Evolutionary conservation across 805 yeast genomes (phyloP).

Genomic region (Sungouiella blattae): DNA sequence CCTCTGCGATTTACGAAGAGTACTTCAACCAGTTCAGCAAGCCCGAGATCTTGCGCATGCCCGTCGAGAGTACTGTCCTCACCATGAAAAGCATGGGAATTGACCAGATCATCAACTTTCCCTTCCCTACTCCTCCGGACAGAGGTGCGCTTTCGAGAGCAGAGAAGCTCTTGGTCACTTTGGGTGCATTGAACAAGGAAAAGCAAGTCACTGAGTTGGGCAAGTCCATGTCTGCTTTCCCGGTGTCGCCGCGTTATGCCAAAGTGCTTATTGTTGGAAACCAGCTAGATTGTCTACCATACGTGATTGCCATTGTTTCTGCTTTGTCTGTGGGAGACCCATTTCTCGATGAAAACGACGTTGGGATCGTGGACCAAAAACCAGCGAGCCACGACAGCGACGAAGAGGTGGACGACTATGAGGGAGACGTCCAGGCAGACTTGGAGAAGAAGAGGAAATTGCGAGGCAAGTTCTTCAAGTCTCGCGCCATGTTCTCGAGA

Average conservation of each 20-base stretch:
- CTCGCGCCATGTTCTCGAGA: conserved; percentile 57
- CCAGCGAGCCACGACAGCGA: conserved; percentile 25
- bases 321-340: conserved; percentile 94
- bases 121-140: conserved; percentile 94
- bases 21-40: conserved; percentile 77
- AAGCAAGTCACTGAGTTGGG: conserved; percentile 74
- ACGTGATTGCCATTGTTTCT: conserved; percentile 87
- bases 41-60: conserved; percentile 94
- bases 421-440: conserved; percentile 32
- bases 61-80: conserved; percentile 92
- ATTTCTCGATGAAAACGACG: conserved; percentile 68
- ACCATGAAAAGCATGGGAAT: conserved; percentile 98
- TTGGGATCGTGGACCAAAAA: conserved; percentile 45
- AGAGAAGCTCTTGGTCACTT: conserved; percentile 57
- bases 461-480: conserved; percentile 52
- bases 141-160: conserved; percentile 58
- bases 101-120: conserved; percentile 84
- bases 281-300: conserved; percentile 81
- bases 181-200: conserved; percentile 72
- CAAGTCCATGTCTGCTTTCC: conserved; percentile 81
- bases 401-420: conserved; percentile 37
- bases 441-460: conserved; percentile 37
- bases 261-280: conserved; percentile 86
- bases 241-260: conserved; percentile 89
- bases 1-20: conserved; percentile 90